phyloP scores from a whole-genome alignment of 805 yeast species.

The Candida fluviatilis region DNA sequence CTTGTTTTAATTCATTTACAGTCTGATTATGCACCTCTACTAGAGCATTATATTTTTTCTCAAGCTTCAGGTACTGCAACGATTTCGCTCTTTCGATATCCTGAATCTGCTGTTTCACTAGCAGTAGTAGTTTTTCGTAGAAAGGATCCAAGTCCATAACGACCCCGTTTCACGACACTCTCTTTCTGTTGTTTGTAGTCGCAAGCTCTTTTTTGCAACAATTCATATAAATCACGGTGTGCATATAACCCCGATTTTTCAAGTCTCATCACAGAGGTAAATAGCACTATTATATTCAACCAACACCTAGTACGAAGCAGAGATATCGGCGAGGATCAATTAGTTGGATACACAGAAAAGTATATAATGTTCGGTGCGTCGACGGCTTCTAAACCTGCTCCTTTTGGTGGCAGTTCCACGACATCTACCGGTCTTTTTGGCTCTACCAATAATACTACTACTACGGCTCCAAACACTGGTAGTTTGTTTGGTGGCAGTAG shows the following conservation, averaged over 20 bases:
- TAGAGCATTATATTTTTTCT: not conserved
- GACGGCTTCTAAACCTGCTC: conserved; percentile 8
- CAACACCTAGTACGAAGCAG: no score
- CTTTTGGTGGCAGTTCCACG: conserved; percentile 7
- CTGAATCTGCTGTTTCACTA: not conserved
- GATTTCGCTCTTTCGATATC: not conserved
- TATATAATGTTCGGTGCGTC: conserved; percentile 14
- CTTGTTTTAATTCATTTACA: not conserved
- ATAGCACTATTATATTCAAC: no score
- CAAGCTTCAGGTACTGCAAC: not conserved
- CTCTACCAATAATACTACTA: conserved; percentile 8
- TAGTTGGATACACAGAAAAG: not conserved
- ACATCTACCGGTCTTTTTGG: conserved; percentile 23
- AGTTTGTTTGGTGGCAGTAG: conserved; percentile 1
- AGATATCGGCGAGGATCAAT: no score
- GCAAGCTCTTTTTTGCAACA: no score
- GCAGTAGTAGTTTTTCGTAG: no score
- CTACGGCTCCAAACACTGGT: conserved; percentile 6
- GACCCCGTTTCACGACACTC: not conserved
- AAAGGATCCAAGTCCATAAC: not conserved
- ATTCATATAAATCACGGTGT: no score
- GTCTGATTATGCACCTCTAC: not conserved
- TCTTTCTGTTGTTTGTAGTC: no score
- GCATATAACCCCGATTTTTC: not conserved
- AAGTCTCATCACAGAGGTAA: not conserved